Base-by-base conservation (phyloP, 768 basidiomycete genomes). In the Leccinellum luteum region DNA sequence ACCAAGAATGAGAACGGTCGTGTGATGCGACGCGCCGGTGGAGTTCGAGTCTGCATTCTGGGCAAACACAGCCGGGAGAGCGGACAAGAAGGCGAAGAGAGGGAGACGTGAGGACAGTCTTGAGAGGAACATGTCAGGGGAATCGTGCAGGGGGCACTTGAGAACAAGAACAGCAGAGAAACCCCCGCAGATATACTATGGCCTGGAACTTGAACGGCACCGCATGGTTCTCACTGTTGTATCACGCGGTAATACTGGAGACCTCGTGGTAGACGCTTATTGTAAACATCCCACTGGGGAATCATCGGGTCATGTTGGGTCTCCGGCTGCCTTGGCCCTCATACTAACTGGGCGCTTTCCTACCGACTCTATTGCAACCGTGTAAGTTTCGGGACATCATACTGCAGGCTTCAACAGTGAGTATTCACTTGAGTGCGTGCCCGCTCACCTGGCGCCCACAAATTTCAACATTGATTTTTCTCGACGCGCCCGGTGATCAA, bases 1-100 rank as follows among this genome's bases (percentile, higher is more conserved):
- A 2, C 87, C 86, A 12, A 87, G 76, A 52, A 88, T 82, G 44
- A 87, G 76, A 4, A 85, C 79, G 15, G 65, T 74, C 6, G 67
- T 63, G 19, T 64, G 54, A 9, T 57, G 70, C 12, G 60, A 17
- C 8, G 43, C 23, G 21, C 38, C 38, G 10, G 38, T 41, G 17
- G 38, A 41, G 44, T 23, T 48, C 19, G 38, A 31, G 19, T 52
- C 49, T 4, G 44, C 32, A 51, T 60, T 41, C 30, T 61, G 51
- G 15, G 64, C 55, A 19, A 44, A 38, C 4, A 54, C 53, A 25
- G 19, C n/a, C 6, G 58, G 43, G 23, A 54, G 13, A 12, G 31
- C 15, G 21, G 55, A 47, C 15, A 64, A 35, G 3, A 66, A 2
- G 6, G 53, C 52, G 21, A 60, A 30, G 6, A 62, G 21, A 15